Percentiles rank a stretch among this genome's conserved stretches.
Evolutionary conservation across 2,329 filamentous ascomycete species (phyloP).

Genomic region (Venturia nashicola): DNA sequence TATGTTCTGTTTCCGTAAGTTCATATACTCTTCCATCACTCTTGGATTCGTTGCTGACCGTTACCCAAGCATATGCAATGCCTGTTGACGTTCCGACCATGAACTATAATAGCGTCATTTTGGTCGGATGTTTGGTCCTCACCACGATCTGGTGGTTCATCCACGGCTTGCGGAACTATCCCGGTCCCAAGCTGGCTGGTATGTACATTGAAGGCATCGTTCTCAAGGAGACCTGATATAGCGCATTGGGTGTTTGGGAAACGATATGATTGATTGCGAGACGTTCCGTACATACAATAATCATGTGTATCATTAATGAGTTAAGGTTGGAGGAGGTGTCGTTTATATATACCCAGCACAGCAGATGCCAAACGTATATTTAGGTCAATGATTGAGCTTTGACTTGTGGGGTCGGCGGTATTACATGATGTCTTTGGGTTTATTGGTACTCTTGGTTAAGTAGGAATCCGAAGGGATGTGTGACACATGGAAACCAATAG

Average conservation of each 20-base stretch:
- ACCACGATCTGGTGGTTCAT: conserved; percentile 39
- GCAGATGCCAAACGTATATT: neutral
- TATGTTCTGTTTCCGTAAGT: conserved; percentile 49
- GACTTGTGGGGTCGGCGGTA: neutral
- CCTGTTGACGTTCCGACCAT: conserved; percentile 31
- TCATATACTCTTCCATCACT: neutral
- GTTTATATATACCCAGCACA: conserved; percentile 1
- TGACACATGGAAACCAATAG: neutral
- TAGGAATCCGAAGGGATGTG: neutral
- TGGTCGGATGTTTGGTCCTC: conserved; percentile 36
- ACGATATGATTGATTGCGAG: neutral
- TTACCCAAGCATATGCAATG: conserved; percentile 28
- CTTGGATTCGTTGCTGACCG: neutral
- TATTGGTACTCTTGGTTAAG: neutral
- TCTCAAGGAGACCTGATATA: neutral
- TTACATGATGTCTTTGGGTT: neutral
- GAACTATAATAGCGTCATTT: conserved; percentile 44
- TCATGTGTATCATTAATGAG: neutral
- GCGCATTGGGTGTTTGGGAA: neutral
- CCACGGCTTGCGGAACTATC: conserved; percentile 36
- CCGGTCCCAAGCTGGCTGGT: conserved; percentile 37
- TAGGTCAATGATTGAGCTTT: neutral
- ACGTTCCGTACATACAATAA: neutral
- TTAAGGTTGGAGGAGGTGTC: neutral
- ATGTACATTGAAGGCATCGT: conserved; percentile 24